Evolutionary conservation across 164 flowering plant species (phyloP).

Genomic region (Paratinospora sagittata): DNA sequence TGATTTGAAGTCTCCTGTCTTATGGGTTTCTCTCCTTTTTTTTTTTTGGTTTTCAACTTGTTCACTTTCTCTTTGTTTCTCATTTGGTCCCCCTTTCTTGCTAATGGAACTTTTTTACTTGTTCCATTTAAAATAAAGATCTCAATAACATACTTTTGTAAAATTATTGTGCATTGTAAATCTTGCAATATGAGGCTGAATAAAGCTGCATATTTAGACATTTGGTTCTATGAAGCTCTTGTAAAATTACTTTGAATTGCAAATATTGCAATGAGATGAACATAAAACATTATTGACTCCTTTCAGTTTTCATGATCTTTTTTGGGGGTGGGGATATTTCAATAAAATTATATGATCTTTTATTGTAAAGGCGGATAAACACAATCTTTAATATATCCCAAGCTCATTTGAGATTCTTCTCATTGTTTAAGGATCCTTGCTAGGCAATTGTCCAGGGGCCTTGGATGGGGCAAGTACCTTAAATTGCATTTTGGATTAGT

Average conservation of each 20-base stretch:
- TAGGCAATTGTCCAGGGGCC: conserved; percentile 70
- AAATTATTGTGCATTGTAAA: not conserved
- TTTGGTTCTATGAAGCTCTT: not conserved
- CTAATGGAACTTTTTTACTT: no score
- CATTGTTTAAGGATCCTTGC: conserved; percentile 34
- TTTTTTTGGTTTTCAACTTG: no score
- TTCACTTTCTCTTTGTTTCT: no score
- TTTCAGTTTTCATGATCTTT: not conserved
- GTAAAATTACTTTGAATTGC: not conserved
- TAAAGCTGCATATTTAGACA: not conserved
- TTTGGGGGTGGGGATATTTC: not conserved
- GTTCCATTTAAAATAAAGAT: no score
- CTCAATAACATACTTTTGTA: not conserved
- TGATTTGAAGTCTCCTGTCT: no score
- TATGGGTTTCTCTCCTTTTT: no score
- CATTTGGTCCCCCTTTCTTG: no score
- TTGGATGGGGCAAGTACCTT: conserved; percentile 60
- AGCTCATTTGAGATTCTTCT: not conserved
- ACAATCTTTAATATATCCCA: not conserved
- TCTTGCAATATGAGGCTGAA: not conserved
- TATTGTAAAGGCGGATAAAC: not conserved
- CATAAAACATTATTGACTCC: not conserved
- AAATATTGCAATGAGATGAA: not conserved
- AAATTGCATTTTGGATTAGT: conserved; percentile 35
- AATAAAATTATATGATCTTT: not conserved